Evolutionary conservation across 306 rosid genomes (phyloP).

Genomic region (Trifolium fragiferum): DNA sequence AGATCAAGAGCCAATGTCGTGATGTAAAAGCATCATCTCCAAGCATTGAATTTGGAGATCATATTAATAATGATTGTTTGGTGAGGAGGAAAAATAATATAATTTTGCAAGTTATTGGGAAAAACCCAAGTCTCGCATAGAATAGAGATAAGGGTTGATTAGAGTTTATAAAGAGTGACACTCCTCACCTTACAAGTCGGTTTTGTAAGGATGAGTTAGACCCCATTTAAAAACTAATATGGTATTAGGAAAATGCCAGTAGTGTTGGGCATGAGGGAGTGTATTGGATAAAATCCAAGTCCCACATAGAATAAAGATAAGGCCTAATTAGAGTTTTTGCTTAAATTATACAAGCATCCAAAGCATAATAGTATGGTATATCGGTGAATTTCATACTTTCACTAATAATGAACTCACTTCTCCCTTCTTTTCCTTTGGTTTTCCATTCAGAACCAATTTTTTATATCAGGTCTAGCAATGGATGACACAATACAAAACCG

Average conservation of each 20-base stretch:
- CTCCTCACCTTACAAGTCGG: too few species aligned
- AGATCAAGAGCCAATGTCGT: conserved; percentile 13
- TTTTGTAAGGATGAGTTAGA: too few species aligned
- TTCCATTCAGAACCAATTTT: conserved; percentile 85
- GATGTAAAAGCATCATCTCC: conserved; percentile 19
- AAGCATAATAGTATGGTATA: conserved; percentile 15
- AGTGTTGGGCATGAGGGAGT: too few species aligned
- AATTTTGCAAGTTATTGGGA: neutral
- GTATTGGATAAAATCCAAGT: too few species aligned
- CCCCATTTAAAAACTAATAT: too few species aligned
- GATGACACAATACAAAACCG: conserved; percentile 85
- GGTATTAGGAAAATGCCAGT: too few species aligned
- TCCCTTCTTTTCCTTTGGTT: conserved; percentile 29
- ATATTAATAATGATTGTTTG: neutral
- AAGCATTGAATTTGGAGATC: conserved; percentile 11
- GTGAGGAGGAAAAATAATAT: neutral
- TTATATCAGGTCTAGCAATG: conserved; percentile 86
- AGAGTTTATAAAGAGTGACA: too few species aligned
- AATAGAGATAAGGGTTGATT: too few species aligned
- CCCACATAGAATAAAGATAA: too few species aligned
- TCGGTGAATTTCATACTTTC: conserved; percentile 12
- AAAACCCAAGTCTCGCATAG: too few species aligned
- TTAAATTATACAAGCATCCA: neutral
- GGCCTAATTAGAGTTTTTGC: too few species aligned
- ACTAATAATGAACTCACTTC: conserved; percentile 30